Conservation (phyloP, 805 yeast genomes). For the Kuraishia floccosa region DNA sequence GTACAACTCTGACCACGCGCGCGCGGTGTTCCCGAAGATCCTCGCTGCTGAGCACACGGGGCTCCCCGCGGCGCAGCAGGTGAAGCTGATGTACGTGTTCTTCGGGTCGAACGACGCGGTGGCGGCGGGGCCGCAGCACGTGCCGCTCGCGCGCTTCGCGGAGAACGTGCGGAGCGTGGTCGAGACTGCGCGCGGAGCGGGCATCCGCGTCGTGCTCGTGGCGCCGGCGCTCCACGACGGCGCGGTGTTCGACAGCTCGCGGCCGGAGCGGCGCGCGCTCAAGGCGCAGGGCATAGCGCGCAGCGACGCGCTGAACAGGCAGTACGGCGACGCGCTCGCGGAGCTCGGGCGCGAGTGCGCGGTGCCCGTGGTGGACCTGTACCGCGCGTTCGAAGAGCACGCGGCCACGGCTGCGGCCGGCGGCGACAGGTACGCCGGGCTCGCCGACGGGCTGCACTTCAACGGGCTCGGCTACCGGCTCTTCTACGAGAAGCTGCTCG, state of each 20-base stretch:
- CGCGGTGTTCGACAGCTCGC: slow-evolving; percentile 23
- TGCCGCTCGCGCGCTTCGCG: slow-evolving; percentile 21
- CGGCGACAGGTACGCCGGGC: slow-evolving; percentile 14
- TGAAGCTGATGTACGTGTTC: slow-evolving; percentile 41
- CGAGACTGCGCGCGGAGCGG: slow-evolving; percentile 22
- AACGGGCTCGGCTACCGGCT: slow-evolving; percentile 25
- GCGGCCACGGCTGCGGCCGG: too few relatives aligned
- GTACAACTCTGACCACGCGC: slow-evolving; percentile 56
- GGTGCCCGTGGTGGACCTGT: slow-evolving; percentile 50
- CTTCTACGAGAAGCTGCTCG: slow-evolving; percentile 19
- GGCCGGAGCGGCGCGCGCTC: slow-evolving; percentile 14
- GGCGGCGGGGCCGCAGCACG: slow-evolving; percentile 29
- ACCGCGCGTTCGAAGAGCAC: slow-evolving; percentile 25
- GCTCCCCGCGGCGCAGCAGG: slow-evolving; percentile 16
- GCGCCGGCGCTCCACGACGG: slow-evolving; percentile 52
- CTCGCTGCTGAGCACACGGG: slow-evolving; percentile 34
- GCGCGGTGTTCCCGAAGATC: slow-evolving; percentile 33
- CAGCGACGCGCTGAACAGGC: slow-evolving; percentile 28
- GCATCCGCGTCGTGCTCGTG: slow-evolving; percentile 43
- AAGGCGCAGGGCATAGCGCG: slow-evolving; percentile 29
- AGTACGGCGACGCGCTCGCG: slow-evolving; percentile 42
- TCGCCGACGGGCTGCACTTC: slow-evolving; percentile 36
- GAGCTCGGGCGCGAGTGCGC: slow-evolving; percentile 28
- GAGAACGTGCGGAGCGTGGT: slow-evolving; percentile 37
- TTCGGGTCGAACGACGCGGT: slow-evolving; percentile 78